Evolutionary conservation across 2,329 filamentous ascomycete genomes (phyloP).

Genomic region (Aspergillus texensis): DNA sequence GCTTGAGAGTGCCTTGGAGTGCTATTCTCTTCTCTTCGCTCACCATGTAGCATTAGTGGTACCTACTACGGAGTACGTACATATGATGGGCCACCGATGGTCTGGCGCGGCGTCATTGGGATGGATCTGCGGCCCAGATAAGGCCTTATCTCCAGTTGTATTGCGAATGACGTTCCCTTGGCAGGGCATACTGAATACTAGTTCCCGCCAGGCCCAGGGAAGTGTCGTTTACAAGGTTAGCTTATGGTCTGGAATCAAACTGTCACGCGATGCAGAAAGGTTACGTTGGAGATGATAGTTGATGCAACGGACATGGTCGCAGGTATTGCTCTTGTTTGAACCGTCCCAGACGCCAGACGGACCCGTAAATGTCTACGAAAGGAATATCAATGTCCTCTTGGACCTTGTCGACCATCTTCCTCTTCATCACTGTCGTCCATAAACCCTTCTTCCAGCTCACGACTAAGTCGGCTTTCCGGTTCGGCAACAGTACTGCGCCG

Average conservation of each 20-base stretch:
- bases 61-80: too few species aligned
- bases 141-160: neutral
- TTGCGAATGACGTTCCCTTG: too few species aligned
- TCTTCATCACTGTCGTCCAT: slow-evolving; percentile 73
- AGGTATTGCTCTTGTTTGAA: neutral
- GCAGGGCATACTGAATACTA: neutral
- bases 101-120: neutral
- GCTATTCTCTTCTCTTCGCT: neutral
- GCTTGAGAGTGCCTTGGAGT: neutral
- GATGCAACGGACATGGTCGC: neutral
- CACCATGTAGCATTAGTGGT: neutral
- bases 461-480: slow-evolving; percentile 64
- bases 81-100: neutral
- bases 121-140: neutral
- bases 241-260: neutral
- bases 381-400: slow-evolving; percentile 16
- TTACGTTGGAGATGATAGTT: neutral
- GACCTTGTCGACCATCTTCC: slow-evolving; percentile 35
- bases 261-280: neutral
- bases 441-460: slow-evolving; percentile 78
- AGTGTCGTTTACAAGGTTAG: neutral
- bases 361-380: slow-evolving; percentile 3
- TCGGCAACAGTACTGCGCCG: slow-evolving; percentile 47
- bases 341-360: slow-evolving; percentile 10
- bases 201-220: neutral